Conservation (phyloP, 208 protist genomes). For the Trypanosoma platydactyli region DNA sequence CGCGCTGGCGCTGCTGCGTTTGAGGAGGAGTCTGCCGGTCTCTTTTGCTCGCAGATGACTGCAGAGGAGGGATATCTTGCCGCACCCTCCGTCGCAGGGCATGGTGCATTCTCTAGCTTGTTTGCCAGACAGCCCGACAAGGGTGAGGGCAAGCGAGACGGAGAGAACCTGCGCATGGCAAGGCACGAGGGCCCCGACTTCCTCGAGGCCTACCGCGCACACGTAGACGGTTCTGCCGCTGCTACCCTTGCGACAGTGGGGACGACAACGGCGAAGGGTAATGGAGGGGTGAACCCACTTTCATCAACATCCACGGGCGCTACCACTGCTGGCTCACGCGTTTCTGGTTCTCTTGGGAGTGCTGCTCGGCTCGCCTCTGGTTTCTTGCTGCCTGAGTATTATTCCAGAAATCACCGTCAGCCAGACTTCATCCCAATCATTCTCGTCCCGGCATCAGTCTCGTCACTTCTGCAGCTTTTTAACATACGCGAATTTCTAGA, state of each 20-base stretch:
- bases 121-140: not conserved
- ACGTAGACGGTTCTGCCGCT: not conserved
- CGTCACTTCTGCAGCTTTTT: slow-evolving; percentile 76
- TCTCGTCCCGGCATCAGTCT: slow-evolving; percentile 65
- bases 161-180: not conserved
- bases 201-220: slow-evolving; percentile 34
- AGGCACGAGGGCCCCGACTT: slow-evolving; percentile 44
- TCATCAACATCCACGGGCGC: not conserved
- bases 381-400: slow-evolving; percentile 42
- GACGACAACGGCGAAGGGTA: too few species aligned
- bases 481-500: slow-evolving; percentile 86
- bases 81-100: not conserved
- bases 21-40: slow-evolving; percentile 30
- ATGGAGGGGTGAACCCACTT: not conserved
- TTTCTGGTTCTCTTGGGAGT: slow-evolving; percentile 32
- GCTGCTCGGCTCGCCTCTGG: slow-evolving; percentile 51
- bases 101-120: not conserved
- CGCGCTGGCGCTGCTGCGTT: slow-evolving; percentile 41
- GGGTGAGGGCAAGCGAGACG: not conserved
- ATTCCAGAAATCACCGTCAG: slow-evolving; percentile 39
- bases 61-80: slow-evolving; percentile 62
- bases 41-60: slow-evolving; percentile 64
- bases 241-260: too few species aligned
- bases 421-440: slow-evolving; percentile 87
- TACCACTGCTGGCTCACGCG: not conserved